phyloP scores from a whole-genome alignment of 2,329 filamentous ascomycete genomes.

The Ophiocordyceps polyrhachis-furcata region DNA sequence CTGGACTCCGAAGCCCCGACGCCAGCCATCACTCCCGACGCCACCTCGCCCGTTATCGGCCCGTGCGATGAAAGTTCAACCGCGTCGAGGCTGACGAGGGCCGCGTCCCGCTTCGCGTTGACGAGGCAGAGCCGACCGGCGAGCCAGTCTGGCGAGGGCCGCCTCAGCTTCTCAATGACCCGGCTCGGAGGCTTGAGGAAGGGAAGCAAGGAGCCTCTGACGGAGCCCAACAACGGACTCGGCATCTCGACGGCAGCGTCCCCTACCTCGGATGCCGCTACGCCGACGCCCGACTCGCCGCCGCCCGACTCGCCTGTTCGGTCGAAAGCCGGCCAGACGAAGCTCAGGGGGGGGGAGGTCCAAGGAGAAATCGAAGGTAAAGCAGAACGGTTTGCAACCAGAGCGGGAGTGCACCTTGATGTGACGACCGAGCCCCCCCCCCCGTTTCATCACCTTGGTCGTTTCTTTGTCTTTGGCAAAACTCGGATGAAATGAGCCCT shows the following conservation, averaged over 20 bases:
- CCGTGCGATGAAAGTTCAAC: constrained; percentile 35
- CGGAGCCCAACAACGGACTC: constrained; percentile 9
- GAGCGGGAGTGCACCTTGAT: constrained; percentile 31
- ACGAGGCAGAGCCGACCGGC: constrained; percentile 31
- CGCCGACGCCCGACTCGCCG: constrained; percentile 5
- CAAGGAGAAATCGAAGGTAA: constrained; percentile 20
- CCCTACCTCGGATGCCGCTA: constrained; percentile 7
- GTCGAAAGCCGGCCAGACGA: constrained; percentile 7
- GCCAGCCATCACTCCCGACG: constrained; percentile 17
- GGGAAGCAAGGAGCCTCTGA: constrained; percentile 26
- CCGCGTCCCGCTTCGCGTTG: constrained; percentile 34
- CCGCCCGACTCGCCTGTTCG: constrained; percentile 2
- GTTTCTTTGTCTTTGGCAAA: too few relatives aligned
- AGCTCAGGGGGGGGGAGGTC: constrained; percentile 17
- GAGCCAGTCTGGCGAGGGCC: constrained; percentile 39
- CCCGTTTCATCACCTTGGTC: too few relatives aligned
- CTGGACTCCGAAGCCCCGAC: constrained; percentile 24
- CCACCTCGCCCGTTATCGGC: constrained; percentile 19
- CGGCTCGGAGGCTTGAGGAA: constrained; percentile 33
- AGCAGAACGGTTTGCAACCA: constrained; percentile 15
- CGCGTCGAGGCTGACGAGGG: constrained; percentile 34
- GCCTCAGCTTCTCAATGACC: constrained; percentile 38
- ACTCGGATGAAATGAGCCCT: too few relatives aligned
- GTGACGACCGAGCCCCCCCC: constrained; percentile 10
- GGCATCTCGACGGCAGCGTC: constrained; percentile 6